A percentile compares a stretch with the other conserved stretches of the same genome.
Evolutionary conservation across 805 yeast genomes (phyloP).

Genomic region (Candida maris): DNA sequence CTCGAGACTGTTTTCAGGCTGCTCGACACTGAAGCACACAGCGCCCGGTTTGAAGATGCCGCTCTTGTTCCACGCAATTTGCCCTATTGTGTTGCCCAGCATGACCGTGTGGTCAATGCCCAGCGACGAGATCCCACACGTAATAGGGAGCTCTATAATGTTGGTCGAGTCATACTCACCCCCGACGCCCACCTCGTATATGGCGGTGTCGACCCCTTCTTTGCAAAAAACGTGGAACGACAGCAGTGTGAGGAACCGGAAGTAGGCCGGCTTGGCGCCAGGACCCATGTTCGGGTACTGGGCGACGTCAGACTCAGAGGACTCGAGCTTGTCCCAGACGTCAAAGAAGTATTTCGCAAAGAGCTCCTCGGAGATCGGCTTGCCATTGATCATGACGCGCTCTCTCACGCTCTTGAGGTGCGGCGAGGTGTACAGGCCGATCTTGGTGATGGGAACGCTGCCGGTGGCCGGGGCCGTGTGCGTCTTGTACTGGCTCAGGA

Average conservation of each 20-base stretch:
- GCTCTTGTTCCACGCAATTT: constrained; percentile 94
- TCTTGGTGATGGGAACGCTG: constrained; percentile 38
- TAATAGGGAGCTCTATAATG: constrained; percentile 72
- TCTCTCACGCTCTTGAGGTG: constrained; percentile 92
- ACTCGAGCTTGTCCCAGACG: constrained; percentile 76
- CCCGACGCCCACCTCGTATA: constrained; percentile 97
- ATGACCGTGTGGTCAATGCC: constrained; percentile 91
- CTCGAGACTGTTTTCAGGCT: constrained; percentile 49
- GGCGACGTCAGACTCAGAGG: constrained; percentile 48
- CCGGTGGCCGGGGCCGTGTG: constrained; percentile 11
- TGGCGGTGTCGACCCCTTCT: constrained; percentile 91
- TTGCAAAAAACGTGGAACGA: constrained; percentile 87
- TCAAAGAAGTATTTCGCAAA: constrained; percentile 91
- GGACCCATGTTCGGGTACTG: constrained; percentile 71
- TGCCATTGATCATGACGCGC: constrained; percentile 81
- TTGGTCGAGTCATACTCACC: constrained; percentile 98
- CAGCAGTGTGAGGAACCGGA: constrained; percentile 81
- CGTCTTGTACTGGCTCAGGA: constrained; percentile 58
- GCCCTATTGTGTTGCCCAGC: constrained; percentile 81
- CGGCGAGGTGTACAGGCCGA: constrained; percentile 95
- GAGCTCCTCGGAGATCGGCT: constrained; percentile 73
- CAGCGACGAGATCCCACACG: constrained; percentile 78
- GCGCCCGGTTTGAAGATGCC: constrained; percentile 78
- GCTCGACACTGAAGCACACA: constrained; percentile 64
- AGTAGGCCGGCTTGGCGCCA: constrained; percentile 84